Evolutionary conservation across 176 grass and related monocot genomes (phyloP), one percentile per base, ranked within the genome.

Genomic region (Elaeis guineensis): DNA sequence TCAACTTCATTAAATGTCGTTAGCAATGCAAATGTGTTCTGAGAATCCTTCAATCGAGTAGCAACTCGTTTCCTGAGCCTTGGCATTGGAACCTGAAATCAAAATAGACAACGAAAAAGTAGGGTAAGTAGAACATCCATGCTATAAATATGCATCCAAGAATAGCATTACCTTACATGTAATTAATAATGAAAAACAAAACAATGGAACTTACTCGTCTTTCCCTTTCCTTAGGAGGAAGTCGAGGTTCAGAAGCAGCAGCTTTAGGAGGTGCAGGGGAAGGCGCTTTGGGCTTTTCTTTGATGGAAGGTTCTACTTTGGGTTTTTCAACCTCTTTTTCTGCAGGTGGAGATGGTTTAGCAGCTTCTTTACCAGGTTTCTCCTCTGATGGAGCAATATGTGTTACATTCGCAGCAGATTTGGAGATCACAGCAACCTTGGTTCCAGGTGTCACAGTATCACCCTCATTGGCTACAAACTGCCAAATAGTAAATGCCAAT

Each of bases 1-100:
- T 90, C 86, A 69, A 96, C 92, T 88, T 96, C 92, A 80, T 96
- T 96, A 64, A 96, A 96, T 63, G 92, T 96, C 53, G 92, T 90
- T 54, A 96, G 69, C 87, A 96, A 15, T 50, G 92, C 92, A 88
- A 96, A 96, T 50, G 92, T 96, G 62, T 96, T 96, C 54, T 96
- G 92, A 75, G 92, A 96, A 85, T 96, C 92, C 80, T 96, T 90
- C 84, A 96, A 66, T 55, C 92, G 86, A 66, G 89, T 90, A 35
- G 92, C 92, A 72, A 96, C 82, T 55, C 92, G 83, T 58, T 96
- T 96, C 54, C 92, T 96, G 22, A 96, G 78, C 75, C 92, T 90
- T 56, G 92, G 87, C 92, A 96, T 90, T 0, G 92, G 78, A 61
- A 96, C 87, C 92, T 96, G 75, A 55, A 60, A 59, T 35, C 32